These are phyloP conservation scores for Geranomyces variabilis DNA, from an alignment of 192 early-diverging fungal species.

Conservation along the genomic window DNA sequence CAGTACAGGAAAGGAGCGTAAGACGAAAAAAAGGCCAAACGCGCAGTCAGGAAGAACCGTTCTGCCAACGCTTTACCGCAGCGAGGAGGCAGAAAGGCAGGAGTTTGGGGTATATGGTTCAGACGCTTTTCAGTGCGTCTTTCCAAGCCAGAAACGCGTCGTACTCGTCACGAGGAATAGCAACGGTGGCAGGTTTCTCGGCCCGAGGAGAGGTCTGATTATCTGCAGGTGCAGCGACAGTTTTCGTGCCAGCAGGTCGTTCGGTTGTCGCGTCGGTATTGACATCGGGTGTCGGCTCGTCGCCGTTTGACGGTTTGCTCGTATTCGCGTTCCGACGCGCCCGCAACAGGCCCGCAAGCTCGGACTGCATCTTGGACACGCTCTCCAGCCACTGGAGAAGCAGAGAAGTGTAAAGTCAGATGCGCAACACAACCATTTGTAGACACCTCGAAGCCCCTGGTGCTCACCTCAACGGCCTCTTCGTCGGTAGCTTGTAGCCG, in stretches of 20 bases:
- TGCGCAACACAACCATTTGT: not conserved
- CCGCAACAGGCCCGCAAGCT: conserved; percentile 24
- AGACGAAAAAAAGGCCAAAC: too few relatives aligned
- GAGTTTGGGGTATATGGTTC: too few relatives aligned
- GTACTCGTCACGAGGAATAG: not conserved
- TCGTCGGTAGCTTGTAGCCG: conserved; percentile 9
- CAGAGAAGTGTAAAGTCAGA: not conserved
- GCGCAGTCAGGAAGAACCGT: too few relatives aligned
- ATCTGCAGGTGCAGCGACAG: not conserved
- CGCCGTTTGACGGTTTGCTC: not conserved
- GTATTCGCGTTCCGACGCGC: conserved; percentile 18
- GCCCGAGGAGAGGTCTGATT: not conserved
- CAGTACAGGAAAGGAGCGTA: too few relatives aligned
- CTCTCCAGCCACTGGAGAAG: conserved; percentile 39
- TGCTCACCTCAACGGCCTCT: conserved; percentile 21
- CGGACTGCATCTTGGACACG: conserved; percentile 30
- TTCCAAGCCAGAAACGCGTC: conserved; percentile 5
- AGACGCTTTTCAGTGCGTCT: too few relatives aligned
- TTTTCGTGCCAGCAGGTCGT: not conserved
- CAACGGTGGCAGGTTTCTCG: not conserved
- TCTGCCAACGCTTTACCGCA: too few relatives aligned
- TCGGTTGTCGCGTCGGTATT: not conserved
- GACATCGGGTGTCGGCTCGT: not conserved
- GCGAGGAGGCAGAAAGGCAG: too few relatives aligned
- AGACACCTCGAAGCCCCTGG: not conserved